phyloP scores from a whole-genome alignment of 2,329 filamentous ascomycete genomes.

The Mariannaea elegans region DNA sequence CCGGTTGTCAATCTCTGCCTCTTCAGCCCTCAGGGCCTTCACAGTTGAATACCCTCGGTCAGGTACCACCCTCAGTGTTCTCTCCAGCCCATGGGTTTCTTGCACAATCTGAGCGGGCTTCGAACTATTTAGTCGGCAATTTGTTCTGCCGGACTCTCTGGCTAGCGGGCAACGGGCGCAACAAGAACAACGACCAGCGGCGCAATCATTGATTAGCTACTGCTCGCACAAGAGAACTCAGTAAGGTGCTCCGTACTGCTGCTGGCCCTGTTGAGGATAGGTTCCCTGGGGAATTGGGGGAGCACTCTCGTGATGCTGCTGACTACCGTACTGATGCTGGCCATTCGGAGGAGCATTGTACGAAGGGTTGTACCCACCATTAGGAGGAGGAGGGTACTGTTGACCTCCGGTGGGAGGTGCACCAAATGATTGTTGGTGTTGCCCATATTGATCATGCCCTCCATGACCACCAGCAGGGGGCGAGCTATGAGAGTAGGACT shows the following conservation, averaged over 20 bases:
- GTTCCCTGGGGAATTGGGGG: conserved; percentile 44
- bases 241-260: conserved; percentile 38
- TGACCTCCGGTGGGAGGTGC: conserved; percentile 32
- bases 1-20: conserved; percentile 27
- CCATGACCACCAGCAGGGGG: conserved; percentile 32
- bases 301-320: conserved; percentile 39
- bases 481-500: conserved; percentile 32
- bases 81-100: conserved; percentile 4
- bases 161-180: conserved; percentile 2
- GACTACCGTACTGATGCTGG: conserved; percentile 42
- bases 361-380: conserved; percentile 42
- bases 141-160: conserved; percentile 16
- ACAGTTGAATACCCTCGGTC: conserved; percentile 25
- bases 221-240: conserved; percentile 20
- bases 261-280: conserved; percentile 39
- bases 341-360: conserved; percentile 39
- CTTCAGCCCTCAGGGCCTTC: conserved; percentile 22
- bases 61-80: conserved; percentile 6
- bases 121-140: conserved; percentile 18
- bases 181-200: conserved; percentile 13
- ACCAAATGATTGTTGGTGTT: conserved; percentile 35
- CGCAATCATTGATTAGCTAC: neutral
- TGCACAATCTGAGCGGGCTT: conserved; percentile 22
- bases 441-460: conserved; percentile 34
- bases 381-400: conserved; percentile 36